phyloP scores from a whole-genome alignment of 1,284 basidiomycete species.

The Sutorius eximius region DNA sequence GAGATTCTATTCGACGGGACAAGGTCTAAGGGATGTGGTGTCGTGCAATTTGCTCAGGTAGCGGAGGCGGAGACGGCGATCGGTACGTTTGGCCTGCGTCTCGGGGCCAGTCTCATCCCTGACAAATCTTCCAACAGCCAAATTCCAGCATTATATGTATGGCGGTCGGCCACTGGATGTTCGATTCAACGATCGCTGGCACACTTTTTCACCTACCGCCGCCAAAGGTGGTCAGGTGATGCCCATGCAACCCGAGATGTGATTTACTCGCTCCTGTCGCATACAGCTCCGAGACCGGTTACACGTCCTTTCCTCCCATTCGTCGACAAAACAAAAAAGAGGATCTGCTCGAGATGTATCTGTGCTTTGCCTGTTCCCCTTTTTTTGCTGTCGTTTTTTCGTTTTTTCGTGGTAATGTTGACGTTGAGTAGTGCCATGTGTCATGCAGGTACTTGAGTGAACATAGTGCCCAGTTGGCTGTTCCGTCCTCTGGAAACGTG shows the following conservation, averaged over 20 bases:
- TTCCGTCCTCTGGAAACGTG: neutral
- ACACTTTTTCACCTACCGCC: constrained; percentile 81
- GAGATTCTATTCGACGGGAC: constrained; percentile 92
- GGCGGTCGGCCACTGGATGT: constrained; percentile 86
- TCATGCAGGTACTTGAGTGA: constrained; percentile 13
- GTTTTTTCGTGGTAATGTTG: neutral
- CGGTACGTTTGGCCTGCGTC: constrained; percentile 44
- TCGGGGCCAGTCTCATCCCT: neutral
- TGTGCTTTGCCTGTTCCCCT: neutral
- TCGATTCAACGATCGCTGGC: constrained; percentile 90
- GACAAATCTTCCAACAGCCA: constrained; percentile 49
- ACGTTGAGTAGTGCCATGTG: constrained; percentile 7
- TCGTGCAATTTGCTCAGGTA: constrained; percentile 91
- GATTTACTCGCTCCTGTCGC: neutral
- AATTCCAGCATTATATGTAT: constrained; percentile 91
- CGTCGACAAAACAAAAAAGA: neutral
- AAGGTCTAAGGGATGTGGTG: constrained; percentile 90
- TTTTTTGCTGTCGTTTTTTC: neutral
- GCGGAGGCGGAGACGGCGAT: constrained; percentile 93
- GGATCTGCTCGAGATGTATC: neutral
- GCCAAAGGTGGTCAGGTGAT: constrained; percentile 78
- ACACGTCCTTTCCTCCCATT: neutral
- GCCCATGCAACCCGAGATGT: constrained; percentile 53
- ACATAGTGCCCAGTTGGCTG: neutral
- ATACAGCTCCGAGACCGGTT: neutral